Evolutionary conservation across 768 basidiomycete genomes (phyloP).

Genomic region (Mycena olivaceomarginata): DNA sequence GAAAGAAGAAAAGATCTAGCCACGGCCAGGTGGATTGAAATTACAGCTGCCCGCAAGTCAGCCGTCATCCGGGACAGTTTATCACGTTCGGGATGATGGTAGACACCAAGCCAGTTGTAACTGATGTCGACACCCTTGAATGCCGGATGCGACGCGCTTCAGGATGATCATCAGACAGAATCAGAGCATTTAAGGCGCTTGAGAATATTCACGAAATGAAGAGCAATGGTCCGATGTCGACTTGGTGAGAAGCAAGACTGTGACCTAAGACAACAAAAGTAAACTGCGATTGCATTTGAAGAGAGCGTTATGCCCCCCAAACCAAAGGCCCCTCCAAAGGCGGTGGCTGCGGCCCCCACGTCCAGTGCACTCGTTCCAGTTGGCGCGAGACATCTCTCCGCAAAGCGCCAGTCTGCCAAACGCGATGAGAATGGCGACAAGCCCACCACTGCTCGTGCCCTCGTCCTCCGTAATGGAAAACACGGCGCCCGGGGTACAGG

Average conservation of each 20-base stretch:
- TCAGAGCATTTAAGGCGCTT: background rate
- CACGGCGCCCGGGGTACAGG: constrained; percentile 83
- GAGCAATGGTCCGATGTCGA: background rate
- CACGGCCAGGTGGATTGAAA: constrained; percentile 38
- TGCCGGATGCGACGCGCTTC: constrained; percentile 16
- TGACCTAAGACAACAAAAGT: constrained; percentile 7
- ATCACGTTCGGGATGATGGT: constrained; percentile 20
- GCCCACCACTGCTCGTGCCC: constrained; percentile 83
- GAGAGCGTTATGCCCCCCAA: constrained; percentile 50
- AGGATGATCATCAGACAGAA: background rate
- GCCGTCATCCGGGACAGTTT: constrained; percentile 15
- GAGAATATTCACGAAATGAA: too few relatives aligned
- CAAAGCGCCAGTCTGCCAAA: constrained; percentile 55
- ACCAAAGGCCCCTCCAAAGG: constrained; percentile 32
- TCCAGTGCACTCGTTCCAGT: constrained; percentile 71
- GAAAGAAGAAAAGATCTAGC: constrained; percentile 40
- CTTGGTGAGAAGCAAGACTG: background rate
- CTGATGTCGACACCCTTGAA: background rate
- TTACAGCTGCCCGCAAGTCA: constrained; percentile 24
- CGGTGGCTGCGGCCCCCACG: constrained; percentile 45
- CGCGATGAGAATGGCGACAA: constrained; percentile 70
- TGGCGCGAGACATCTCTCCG: constrained; percentile 72
- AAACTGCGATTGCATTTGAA: constrained; percentile 29
- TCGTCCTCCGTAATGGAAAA: constrained; percentile 85
- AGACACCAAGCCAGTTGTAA: constrained; percentile 6